Conservation (phyloP, 768 basidiomycete species). For the Cantharellus cinnabarinus region DNA sequence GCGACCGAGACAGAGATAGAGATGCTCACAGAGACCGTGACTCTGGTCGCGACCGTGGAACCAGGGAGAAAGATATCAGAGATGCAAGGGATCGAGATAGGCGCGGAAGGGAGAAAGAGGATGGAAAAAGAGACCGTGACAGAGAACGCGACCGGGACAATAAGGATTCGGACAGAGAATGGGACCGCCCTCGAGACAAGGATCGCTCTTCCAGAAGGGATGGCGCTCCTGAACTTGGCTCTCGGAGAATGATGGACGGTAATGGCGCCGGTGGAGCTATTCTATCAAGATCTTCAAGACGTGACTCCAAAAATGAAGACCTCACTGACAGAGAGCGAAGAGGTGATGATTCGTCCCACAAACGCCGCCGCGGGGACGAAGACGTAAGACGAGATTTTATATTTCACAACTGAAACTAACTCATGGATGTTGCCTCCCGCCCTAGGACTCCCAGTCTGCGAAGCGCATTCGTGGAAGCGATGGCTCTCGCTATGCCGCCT, state of each 20-base stretch:
- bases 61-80: conserved; percentile 4
- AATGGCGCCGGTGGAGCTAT: conserved; percentile 1
- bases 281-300: conserved; percentile 1
- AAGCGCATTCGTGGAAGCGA: conserved; percentile 4
- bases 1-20: conserved; percentile 7
- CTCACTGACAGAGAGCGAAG: neutral
- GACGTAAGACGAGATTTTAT: conserved; percentile 1
- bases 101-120: neutral
- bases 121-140: neutral
- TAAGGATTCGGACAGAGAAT: neutral
- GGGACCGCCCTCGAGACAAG: conserved; percentile 2
- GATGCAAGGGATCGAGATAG: neutral
- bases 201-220: neutral
- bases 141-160: conserved; percentile 4
- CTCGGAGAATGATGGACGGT: neutral
- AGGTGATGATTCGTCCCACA: conserved; percentile 5
- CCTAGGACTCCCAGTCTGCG: conserved; percentile 3
- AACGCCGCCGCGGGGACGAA: conserved; percentile 7
- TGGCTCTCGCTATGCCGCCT: neutral
- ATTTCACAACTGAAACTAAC: neutral
- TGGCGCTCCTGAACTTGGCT: neutral
- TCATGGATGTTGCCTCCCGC: neutral
- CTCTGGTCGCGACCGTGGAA: neutral
- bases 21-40: conserved; percentile 1
- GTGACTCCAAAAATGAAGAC: conserved; percentile 2